Percentiles rank a stretch among this genome's conserved stretches.
phyloP scores from a whole-genome alignment of 2,329 filamentous ascomycete species.

The Trichoderma afroharzianum region DNA sequence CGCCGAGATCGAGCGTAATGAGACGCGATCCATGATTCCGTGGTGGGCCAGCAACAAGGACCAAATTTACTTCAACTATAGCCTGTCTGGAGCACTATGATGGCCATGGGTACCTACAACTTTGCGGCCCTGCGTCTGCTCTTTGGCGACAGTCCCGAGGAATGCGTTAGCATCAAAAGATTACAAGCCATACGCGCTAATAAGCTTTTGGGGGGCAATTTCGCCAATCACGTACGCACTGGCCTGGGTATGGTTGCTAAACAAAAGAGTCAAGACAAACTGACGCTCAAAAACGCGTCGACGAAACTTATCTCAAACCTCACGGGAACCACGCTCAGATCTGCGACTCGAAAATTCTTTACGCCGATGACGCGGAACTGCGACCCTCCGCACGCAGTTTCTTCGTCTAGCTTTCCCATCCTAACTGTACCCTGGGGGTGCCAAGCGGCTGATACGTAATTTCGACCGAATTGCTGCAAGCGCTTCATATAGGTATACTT shows the following conservation, averaged over 20 bases:
- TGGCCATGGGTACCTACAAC: slow-evolving; percentile 41
- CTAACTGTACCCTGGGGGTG: neutral
- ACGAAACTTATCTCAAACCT: neutral
- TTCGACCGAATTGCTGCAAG: no score
- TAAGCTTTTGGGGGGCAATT: neutral
- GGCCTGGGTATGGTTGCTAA: neutral
- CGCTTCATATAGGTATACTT: no score
- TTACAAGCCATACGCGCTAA: neutral
- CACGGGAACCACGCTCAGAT: neutral
- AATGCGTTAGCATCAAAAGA: slow-evolving; percentile 30
- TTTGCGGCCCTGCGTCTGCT: slow-evolving; percentile 37
- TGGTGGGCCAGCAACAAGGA: slow-evolving; percentile 30
- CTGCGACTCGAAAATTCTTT: neutral
- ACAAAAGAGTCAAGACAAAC: neutral
- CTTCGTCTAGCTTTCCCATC: neutral
- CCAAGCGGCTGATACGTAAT: no score
- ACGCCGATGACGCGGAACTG: neutral
- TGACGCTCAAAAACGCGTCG: neutral
- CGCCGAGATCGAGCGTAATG: slow-evolving; percentile 35
- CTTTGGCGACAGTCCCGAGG: slow-evolving; percentile 37
- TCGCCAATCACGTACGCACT: neutral
- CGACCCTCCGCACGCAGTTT: neutral
- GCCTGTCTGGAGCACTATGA: slow-evolving; percentile 39
- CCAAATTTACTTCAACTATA: slow-evolving; percentile 43
- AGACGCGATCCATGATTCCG: slow-evolving; percentile 30